A percentile compares a stretch with the other conserved stretches of the same genome.
Conservation (phyloP, 108 stramenopile genomes). For the Pseudonitzschia multiseries region DNA sequence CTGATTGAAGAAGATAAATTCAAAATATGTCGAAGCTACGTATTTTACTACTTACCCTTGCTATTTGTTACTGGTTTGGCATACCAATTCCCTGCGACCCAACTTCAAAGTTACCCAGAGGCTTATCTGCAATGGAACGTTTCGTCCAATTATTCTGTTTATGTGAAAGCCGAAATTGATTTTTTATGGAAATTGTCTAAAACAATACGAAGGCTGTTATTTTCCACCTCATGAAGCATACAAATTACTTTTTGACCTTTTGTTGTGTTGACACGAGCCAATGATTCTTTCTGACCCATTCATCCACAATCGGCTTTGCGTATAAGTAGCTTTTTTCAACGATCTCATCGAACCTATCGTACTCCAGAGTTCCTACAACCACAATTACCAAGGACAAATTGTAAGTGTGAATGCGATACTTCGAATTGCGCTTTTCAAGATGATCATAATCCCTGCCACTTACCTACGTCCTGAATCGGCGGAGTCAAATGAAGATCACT, state of each 20-base stretch:
- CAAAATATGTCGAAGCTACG: too few relatives aligned
- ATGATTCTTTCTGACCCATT: conserved; percentile 41
- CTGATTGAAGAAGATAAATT: too few relatives aligned
- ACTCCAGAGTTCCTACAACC: conserved; percentile 42
- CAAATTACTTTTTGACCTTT: background rate
- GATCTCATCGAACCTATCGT: conserved; percentile 54
- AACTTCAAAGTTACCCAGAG: too few relatives aligned
- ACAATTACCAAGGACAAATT: background rate
- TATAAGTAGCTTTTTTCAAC: conserved; percentile 56
- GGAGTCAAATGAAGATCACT: conserved; percentile 48
- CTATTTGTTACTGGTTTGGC: too few relatives aligned
- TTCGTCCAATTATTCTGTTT: too few relatives aligned
- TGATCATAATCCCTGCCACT: background rate
- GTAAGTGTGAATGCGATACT: background rate
- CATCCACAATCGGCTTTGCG: conserved; percentile 48
- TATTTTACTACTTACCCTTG: too few relatives aligned
- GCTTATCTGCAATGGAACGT: too few relatives aligned
- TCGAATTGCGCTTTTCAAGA: background rate
- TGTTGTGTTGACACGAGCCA: conserved; percentile 17
- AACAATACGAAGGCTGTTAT: too few relatives aligned
- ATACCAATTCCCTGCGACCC: too few relatives aligned
- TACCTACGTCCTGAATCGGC: conserved; percentile 37
- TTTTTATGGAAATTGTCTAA: background rate
- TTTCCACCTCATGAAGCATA: too few relatives aligned
- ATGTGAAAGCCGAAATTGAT: background rate